Conservation (phyloP, 768 basidiomycete genomes). For the Podaxis carcinomalis region DNA sequence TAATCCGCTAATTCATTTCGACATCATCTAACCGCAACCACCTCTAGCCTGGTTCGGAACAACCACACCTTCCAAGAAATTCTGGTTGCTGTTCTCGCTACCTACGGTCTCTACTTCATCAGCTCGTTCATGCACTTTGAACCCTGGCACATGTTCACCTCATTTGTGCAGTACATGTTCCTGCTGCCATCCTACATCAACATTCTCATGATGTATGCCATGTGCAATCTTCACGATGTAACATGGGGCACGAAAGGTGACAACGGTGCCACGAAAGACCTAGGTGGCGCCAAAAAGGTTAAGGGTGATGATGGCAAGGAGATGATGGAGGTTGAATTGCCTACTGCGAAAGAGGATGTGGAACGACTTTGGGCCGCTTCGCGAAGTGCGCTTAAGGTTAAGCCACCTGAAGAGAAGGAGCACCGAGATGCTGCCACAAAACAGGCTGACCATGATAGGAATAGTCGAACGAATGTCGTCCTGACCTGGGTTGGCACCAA, state of each 20-base stretch:
- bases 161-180: conserved; percentile 90
- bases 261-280: conserved; percentile 82
- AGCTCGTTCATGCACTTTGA: conserved; percentile 87
- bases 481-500: conserved; percentile 82
- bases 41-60: conserved; percentile 49
- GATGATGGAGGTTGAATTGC: conserved; percentile 81
- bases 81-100: conserved; percentile 70
- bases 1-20: conserved; percentile 7
- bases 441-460: conserved; percentile 82
- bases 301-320: conserved; percentile 83
- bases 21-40: background rate
- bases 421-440: conserved; percentile 86
- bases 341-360: conserved; percentile 80
- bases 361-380: conserved; percentile 85
- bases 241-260: conserved; percentile 94
- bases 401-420: conserved; percentile 69
- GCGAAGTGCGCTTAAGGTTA: conserved; percentile 61
- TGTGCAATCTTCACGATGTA: conserved; percentile 90
- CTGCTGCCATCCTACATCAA: conserved; percentile 75
- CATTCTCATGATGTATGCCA: conserved; percentile 92
- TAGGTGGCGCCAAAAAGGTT: conserved; percentile 88
- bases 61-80: conserved; percentile 80
- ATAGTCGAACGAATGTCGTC: conserved; percentile 81
- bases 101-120: conserved; percentile 83
- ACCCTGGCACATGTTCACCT: conserved; percentile 97